These are phyloP conservation scores for Suillus decipiens DNA, from an alignment of 768 basidiomycete species.

Conservation along the genomic window DNA sequence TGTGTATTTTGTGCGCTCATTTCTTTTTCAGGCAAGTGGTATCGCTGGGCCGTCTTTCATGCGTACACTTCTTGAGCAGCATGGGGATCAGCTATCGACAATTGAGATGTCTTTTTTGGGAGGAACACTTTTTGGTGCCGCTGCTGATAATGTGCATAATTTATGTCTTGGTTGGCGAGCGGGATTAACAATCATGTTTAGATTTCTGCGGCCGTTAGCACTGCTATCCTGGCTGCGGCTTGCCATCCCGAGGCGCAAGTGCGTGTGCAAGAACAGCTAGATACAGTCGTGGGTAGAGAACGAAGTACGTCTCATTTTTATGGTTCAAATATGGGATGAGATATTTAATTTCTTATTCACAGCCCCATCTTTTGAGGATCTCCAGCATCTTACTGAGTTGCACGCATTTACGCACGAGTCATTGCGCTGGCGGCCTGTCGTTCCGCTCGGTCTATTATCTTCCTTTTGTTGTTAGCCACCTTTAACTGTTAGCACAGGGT, in stretches of 20 bases:
- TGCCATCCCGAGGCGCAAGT: constrained; percentile 52
- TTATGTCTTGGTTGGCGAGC: neutral
- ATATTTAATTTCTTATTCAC: neutral
- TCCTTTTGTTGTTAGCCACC: neutral
- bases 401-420: constrained; percentile 34
- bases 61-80: constrained; percentile 50
- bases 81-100: constrained; percentile 47
- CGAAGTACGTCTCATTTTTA: constrained; percentile 17
- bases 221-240: constrained; percentile 55
- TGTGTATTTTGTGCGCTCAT: neutral
- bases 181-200: constrained; percentile 13
- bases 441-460: constrained; percentile 18
- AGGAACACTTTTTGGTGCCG: constrained; percentile 60
- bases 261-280: constrained; percentile 55
- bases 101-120: constrained; percentile 56
- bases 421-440: constrained; percentile 33
- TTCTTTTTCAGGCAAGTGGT: constrained; percentile 10
- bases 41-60: constrained; percentile 39
- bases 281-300: constrained; percentile 46
- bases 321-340: neutral
- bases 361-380: constrained; percentile 37
- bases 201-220: constrained; percentile 52
- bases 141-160: constrained; percentile 45
- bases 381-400: constrained; percentile 28
- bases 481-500: constrained; percentile 26